phyloP scores from a whole-genome alignment of 2,329 filamentous ascomycete genomes.

The Fusarium begoniae region DNA sequence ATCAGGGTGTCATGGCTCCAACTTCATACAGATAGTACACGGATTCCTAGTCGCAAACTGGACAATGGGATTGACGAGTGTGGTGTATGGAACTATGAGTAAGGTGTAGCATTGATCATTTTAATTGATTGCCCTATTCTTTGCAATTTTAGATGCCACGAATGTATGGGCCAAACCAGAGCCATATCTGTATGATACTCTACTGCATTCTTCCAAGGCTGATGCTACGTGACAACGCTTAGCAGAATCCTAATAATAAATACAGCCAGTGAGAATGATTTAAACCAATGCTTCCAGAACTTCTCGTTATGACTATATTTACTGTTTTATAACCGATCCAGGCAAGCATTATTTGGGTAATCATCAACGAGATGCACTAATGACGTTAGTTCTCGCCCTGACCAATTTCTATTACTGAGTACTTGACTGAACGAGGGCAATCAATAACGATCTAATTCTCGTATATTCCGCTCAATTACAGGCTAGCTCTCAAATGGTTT shows the following conservation, averaged over 20 bases:
- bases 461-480: not conserved
- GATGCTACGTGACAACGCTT: too few relatives aligned
- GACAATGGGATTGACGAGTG: not conserved
- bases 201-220: too few relatives aligned
- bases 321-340: too few relatives aligned
- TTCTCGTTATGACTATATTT: too few relatives aligned
- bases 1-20: not conserved
- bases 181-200: too few relatives aligned
- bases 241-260: too few relatives aligned
- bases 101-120: not conserved
- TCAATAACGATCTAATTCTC: not conserved
- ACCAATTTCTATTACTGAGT: not conserved
- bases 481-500: not conserved
- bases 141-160: rapidly evolving
- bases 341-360: not conserved
- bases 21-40: not conserved
- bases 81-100: not conserved
- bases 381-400: not conserved
- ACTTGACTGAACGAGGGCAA: not conserved
- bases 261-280: too few relatives aligned
- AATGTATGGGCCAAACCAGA: too few relatives aligned
- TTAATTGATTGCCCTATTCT: not conserved
- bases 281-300: too few relatives aligned
- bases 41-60: rapidly evolving
- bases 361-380: not conserved